Evolutionary conservation across 2,329 filamentous ascomycete genomes (phyloP).

Genomic region (Ophiocordyceps camponoti-saundersi): DNA sequence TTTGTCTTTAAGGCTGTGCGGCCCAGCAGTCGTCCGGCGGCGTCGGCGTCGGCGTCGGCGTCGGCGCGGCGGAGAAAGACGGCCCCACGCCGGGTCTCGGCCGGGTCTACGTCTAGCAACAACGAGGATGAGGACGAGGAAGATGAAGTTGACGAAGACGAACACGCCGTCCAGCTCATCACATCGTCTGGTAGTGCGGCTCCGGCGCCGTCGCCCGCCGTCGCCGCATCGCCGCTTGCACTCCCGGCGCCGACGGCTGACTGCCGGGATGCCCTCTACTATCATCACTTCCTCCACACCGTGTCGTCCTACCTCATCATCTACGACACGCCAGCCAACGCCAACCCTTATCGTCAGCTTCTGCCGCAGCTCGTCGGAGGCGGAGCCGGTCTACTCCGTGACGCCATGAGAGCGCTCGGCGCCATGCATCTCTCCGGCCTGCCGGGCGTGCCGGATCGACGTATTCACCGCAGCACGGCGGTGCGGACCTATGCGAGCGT

Average conservation of each 20-base stretch:
- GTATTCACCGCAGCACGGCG: slow-evolving; percentile 17
- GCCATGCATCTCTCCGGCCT: slow-evolving; percentile 22
- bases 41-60: no score
- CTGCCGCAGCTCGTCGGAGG: slow-evolving; percentile 23
- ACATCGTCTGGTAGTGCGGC: neutral
- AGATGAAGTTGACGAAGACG: neutral
- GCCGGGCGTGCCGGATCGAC: slow-evolving; percentile 12
- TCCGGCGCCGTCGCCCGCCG: neutral
- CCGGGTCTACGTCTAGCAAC: neutral
- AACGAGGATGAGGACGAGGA: neutral
- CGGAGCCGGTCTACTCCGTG: slow-evolving; percentile 20
- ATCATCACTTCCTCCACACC: slow-evolving; percentile 17
- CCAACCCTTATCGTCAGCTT: slow-evolving; percentile 21
- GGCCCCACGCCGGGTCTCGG: neutral
- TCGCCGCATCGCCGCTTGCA: neutral
- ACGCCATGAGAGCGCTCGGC: slow-evolving; percentile 20
- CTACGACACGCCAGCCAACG: slow-evolving; percentile 17
- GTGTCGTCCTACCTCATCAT: slow-evolving; percentile 25
- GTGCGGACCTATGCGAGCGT: slow-evolving; percentile 19
- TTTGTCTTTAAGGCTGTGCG: slow-evolving; percentile 5
- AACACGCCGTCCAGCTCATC: neutral
- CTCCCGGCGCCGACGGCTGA: neutral
- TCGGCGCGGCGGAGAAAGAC: neutral
- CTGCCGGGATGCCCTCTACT: slow-evolving; percentile 14
- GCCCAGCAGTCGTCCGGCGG: slow-evolving; percentile 1